Percentiles rank a stretch among this genome's conserved stretches.
Evolutionary conservation across 2,329 filamentous ascomycete genomes (phyloP).

Genomic region (Paecilomyces fulvus): DNA sequence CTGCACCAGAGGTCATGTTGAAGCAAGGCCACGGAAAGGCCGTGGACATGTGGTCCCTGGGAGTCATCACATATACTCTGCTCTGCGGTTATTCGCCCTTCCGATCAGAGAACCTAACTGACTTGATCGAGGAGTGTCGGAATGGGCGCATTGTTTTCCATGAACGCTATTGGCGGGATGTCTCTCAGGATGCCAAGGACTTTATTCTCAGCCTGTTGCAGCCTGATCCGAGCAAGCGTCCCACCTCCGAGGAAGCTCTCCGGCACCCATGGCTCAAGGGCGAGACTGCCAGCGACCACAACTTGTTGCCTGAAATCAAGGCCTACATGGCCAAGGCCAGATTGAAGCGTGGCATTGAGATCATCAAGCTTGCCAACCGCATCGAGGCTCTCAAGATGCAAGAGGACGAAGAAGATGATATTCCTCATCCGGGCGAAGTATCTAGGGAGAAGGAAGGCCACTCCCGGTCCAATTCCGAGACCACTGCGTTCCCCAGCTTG

Average conservation of each 20-base stretch:
- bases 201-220: slow-evolving; percentile 81
- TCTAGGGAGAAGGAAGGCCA: slow-evolving; percentile 35
- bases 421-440: slow-evolving; percentile 49
- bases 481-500: slow-evolving; percentile 17
- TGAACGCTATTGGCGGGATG: slow-evolving; percentile 96
- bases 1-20: slow-evolving; percentile 95
- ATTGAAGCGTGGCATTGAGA: slow-evolving; percentile 85
- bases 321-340: slow-evolving; percentile 87
- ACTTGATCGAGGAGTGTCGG: slow-evolving; percentile 90
- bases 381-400: slow-evolving; percentile 92
- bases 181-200: slow-evolving; percentile 88
- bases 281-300: slow-evolving; percentile 86
- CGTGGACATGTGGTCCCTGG: slow-evolving; percentile 98
- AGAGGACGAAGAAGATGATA: slow-evolving; percentile 75
- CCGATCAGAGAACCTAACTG: slow-evolving; percentile 84
- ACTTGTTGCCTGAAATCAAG: slow-evolving; percentile 94
- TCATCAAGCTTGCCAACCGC: slow-evolving; percentile 90
- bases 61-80: slow-evolving; percentile 96
- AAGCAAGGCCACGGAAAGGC: slow-evolving; percentile 97
- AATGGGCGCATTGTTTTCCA: slow-evolving; percentile 83
- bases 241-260: slow-evolving; percentile 71
- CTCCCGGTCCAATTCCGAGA: slow-evolving; percentile 11
- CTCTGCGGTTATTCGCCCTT: slow-evolving; percentile 98
- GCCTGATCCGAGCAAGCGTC: slow-evolving; percentile 66
- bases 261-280: slow-evolving; percentile 84